Base-by-base conservation (phyloP, 345 rosid species). In the Adansonia digitata region DNA sequence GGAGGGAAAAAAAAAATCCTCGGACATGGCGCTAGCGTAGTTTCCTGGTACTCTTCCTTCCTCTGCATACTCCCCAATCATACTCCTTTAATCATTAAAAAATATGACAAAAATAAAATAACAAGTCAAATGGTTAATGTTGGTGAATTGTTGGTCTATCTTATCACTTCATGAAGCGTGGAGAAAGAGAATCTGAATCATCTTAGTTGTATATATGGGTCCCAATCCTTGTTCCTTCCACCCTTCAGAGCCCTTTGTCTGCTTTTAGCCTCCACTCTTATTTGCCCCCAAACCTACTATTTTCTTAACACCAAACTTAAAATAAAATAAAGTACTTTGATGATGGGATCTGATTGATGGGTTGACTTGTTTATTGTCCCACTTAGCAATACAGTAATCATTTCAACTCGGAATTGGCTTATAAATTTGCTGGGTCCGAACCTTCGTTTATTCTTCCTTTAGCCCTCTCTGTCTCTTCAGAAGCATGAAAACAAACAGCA, bases 301-400 rank as follows among this genome's bases (percentile, higher is more conserved):
- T 57, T 5, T 5, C 13, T 15, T 46, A 31, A 31, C 1, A 31
- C 34, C 34, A 31, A 31, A 31, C 1, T n/a, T n/a, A 31, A 31
- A 31, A 31, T 1, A 31, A 31, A 1, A 1, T 31, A 31, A 43
- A 43, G 12, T 14, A 10, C 11, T 43, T 9, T 8, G 14, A 43
- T 12, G 0, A 43, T 43, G 48, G 46, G 13, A 53, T 10, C n/a
- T 72, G 78, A 83, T 80, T 74, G 64, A 74, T 60, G 56, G 71
- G 42, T 80, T 83, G 85, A 71, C 81, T 66, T 18, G 11, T 46
- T 52, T 22, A 2, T 5, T 49, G 70, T 77, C 69, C 74, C 61
- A 76, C 75, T 60, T 11, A 4, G 0, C 5, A 48, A 39, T 66
- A 79, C 29, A 67, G 40, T 51, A 37, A 37, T 15, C 67, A 12